A percentile compares a stretch with the other conserved stretches of the same genome.
Conservation (phyloP, 2,329 filamentous ascomycete species). For the Aspergillus fumigatus region DNA sequence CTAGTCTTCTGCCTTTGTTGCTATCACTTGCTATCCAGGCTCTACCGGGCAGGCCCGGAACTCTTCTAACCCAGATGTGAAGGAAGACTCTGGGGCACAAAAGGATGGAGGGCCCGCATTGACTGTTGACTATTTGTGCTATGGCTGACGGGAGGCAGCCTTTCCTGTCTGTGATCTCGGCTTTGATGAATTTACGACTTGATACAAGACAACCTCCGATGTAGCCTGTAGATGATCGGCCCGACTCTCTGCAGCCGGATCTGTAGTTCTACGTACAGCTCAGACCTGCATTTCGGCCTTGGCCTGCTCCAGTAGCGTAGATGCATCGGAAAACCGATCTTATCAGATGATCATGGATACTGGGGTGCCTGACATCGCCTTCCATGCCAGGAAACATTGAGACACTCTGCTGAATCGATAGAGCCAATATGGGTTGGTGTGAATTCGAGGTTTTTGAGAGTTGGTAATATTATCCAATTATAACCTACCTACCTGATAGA, state of each 20-base stretch:
- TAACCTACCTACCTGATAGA: too few species aligned
- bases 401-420: too few species aligned
- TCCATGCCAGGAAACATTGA: too few species aligned
- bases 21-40: neutral
- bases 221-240: neutral
- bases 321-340: neutral
- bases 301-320: neutral
- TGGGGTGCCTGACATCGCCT: too few species aligned
- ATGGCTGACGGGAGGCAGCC: neutral
- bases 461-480: too few species aligned
- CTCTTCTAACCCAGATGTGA: neutral
- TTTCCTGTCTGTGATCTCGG: neutral
- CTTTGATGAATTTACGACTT: neutral
- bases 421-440: too few species aligned
- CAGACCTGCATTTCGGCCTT: neutral
- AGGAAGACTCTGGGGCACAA: neutral
- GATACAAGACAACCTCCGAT: neutral
- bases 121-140: neutral
- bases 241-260: neutral
- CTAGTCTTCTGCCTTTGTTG: neutral
- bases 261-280: neutral
- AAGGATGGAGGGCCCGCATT: neutral
- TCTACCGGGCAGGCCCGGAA: neutral
- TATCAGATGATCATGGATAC: too few species aligned
- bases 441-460: too few species aligned